phyloP scores from a whole-genome alignment of 257 asterid species.

The Solanum etuberosum region DNA sequence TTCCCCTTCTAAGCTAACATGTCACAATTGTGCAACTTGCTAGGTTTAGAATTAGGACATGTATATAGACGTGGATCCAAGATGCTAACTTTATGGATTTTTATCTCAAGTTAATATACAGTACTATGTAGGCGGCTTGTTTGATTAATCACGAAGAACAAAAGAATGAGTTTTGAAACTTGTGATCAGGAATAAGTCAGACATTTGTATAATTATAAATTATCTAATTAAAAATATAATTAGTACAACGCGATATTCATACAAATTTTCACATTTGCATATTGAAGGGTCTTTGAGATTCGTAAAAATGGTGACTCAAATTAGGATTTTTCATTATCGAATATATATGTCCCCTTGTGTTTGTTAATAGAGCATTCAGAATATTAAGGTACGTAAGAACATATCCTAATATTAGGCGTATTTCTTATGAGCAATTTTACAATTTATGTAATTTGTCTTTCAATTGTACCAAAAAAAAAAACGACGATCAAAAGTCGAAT shows the following conservation, averaged over 20 bases:
- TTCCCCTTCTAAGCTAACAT: not conserved
- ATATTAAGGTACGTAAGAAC: not conserved
- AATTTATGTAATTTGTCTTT: not conserved
- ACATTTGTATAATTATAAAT: not conserved
- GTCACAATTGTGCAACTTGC: not conserved
- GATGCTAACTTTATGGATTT: too few relatives aligned
- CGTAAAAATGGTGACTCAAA: not conserved
- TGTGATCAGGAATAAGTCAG: not conserved
- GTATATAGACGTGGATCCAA: too few relatives aligned
- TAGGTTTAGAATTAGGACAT: not conserved
- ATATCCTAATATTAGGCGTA: not conserved
- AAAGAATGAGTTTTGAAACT: not conserved
- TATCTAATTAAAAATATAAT: not conserved
- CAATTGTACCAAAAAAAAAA: not conserved
- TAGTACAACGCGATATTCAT: not conserved
- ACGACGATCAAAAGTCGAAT: not conserved
- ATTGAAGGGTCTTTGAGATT: not conserved
- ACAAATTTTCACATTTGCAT: not conserved
- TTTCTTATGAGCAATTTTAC: not conserved
- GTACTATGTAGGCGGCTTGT: not conserved
- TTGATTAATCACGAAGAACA: not conserved
- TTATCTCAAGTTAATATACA: too few relatives aligned
- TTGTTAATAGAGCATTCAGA: not conserved
- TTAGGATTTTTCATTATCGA: not conserved
- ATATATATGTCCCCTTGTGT: not conserved